Conservation (phyloP, 495 filamentous ascomycete species). For the Letharia lupina region DNA sequence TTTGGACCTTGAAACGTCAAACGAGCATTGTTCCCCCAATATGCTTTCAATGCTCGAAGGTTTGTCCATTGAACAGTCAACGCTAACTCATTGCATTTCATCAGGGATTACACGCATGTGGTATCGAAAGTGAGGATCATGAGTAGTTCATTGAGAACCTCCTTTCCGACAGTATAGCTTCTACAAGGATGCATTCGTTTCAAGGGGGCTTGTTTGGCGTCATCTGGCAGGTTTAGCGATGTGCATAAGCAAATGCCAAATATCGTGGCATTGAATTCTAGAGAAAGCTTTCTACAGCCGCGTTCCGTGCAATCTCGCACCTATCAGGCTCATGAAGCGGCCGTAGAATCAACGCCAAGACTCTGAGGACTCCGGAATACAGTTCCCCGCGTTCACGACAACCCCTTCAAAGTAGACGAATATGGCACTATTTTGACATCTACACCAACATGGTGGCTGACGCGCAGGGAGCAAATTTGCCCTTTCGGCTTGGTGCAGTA, state of each 20-base stretch:
- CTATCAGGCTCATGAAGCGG: not conserved
- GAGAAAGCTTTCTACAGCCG: not conserved
- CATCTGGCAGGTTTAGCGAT: not conserved
- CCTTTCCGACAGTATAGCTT: slow-evolving; percentile 6
- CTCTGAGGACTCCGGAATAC: not conserved
- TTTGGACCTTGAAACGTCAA: not conserved
- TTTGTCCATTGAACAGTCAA: slow-evolving; percentile 11
- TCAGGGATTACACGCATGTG: slow-evolving; percentile 17
- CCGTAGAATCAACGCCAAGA: not conserved
- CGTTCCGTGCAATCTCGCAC: not conserved
- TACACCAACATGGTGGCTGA: slow-evolving; percentile 4
- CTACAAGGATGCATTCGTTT: not conserved
- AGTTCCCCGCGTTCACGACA: not conserved
- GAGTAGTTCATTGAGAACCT: not conserved
- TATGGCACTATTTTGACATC: not conserved
- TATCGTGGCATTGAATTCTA: slow-evolving; percentile 1
- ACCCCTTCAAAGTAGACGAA: not conserved
- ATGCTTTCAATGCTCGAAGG: not conserved
- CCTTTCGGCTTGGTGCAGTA: slow-evolving; percentile 11
- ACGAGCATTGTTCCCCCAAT: not conserved
- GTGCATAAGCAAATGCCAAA: not conserved
- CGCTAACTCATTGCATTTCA: slow-evolving; percentile 1
- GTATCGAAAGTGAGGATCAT: slow-evolving; percentile 22
- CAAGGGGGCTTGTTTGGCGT: not conserved
- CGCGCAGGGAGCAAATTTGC: not conserved